phyloP scores from a whole-genome alignment of 2,329 filamentous ascomycete species.

The Thelonectria olida region DNA sequence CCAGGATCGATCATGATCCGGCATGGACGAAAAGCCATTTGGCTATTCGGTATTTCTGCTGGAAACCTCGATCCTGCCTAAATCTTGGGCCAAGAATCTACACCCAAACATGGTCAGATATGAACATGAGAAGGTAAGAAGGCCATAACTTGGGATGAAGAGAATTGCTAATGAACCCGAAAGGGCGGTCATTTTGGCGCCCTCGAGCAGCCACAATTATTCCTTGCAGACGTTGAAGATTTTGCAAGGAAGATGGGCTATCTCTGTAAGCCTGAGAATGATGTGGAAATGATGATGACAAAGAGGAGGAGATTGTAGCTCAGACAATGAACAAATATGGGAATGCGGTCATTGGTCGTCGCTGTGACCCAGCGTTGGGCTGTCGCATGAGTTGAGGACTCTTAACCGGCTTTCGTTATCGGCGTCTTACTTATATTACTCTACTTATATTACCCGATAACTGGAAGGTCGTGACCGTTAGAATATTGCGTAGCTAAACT shows the following conservation, averaged over 20 bases:
- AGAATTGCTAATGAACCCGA: background rate
- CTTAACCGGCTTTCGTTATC: too few relatives aligned
- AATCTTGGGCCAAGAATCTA: background rate
- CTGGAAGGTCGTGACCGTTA: too few relatives aligned
- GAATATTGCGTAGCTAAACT: too few relatives aligned
- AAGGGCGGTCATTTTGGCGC: background rate
- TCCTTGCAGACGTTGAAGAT: background rate
- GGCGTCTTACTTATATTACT: too few relatives aligned
- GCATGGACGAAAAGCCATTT: background rate
- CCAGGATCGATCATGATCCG: background rate
- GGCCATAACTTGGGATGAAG: background rate
- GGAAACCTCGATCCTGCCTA: background rate
- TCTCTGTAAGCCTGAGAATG: too few relatives aligned
- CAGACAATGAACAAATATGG: too few relatives aligned
- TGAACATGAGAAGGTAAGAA: background rate
- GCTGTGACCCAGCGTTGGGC: too few relatives aligned
- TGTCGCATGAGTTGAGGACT: too few relatives aligned
- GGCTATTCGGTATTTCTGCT: background rate
- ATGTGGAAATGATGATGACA: too few relatives aligned
- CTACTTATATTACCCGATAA: too few relatives aligned
- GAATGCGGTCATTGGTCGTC: too few relatives aligned
- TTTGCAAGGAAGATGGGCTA: background rate
- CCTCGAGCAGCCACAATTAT: background rate
- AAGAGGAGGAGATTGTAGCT: too few relatives aligned
- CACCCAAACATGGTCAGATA: background rate